A percentile compares a stretch with the other conserved stretches of the same genome.
Evolutionary conservation across 78 protist species (phyloP).

Genomic region (Dictyostelium citrinum): DNA sequence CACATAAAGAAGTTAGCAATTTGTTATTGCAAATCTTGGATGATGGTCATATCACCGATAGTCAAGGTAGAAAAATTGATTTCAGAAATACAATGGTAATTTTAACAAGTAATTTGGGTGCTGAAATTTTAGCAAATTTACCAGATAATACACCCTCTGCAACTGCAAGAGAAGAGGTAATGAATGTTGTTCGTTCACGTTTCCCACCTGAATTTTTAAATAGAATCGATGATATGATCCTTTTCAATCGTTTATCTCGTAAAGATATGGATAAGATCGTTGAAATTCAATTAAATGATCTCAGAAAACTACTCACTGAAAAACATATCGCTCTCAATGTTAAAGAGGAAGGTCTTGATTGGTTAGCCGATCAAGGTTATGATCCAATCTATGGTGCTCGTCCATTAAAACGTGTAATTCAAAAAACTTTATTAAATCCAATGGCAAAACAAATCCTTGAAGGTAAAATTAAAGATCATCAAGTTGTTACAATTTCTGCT

Average conservation of each 20-base stretch:
- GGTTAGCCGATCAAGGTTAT: slow-evolving; percentile 84
- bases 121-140: slow-evolving; percentile 77
- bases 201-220: slow-evolving; percentile 98
- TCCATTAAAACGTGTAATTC: slow-evolving; percentile 93
- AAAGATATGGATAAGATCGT: slow-evolving; percentile 76
- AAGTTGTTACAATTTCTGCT: slow-evolving; percentile 5
- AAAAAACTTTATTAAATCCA: slow-evolving; percentile 89
- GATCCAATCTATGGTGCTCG: slow-evolving; percentile 97
- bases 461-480: slow-evolving; percentile 53
- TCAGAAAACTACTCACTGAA: slow-evolving; percentile 84
- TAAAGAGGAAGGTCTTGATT: slow-evolving; percentile 46
- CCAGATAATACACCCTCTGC: slow-evolving; percentile 49
- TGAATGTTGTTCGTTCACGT: slow-evolving; percentile 79
- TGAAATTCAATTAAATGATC: slow-evolving; percentile 54
- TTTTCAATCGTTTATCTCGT: slow-evolving; percentile 87
- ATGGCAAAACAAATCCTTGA: slow-evolving; percentile 75
- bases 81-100: slow-evolving; percentile 95
- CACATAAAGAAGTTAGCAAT: slow-evolving; percentile 93
- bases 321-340: slow-evolving; percentile 75
- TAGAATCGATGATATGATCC: slow-evolving; percentile 95
- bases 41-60: slow-evolving; percentile 98
- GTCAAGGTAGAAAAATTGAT: slow-evolving; percentile 96
- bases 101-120: slow-evolving; percentile 96
- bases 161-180: slow-evolving; percentile 78
- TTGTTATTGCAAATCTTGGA: slow-evolving; percentile 98